A percentile compares a stretch with the other conserved stretches of the same genome.
These are phyloP conservation scores for Cryptococcus maquisensis DNA, from an alignment of 1,284 basidiomycete species.

Conservation along the genomic window DNA sequence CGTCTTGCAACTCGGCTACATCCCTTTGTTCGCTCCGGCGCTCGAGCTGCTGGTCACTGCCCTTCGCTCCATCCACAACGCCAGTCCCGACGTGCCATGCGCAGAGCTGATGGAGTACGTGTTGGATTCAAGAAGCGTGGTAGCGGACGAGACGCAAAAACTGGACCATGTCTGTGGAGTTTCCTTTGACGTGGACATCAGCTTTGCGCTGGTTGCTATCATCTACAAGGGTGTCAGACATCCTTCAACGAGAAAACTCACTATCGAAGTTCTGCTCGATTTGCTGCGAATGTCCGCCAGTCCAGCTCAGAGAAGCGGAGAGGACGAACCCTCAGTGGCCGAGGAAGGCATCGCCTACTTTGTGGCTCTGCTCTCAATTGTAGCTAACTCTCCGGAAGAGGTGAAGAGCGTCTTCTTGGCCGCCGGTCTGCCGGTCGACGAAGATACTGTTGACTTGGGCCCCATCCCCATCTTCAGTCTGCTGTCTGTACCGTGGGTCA, in stretches of 20 bases:
- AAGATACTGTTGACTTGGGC: conserved; percentile 54
- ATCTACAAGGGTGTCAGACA: conserved; percentile 81
- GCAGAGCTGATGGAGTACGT: conserved; percentile 56
- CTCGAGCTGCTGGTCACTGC: conserved; percentile 60
- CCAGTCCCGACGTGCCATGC: conserved; percentile 27
- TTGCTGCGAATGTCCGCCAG: conserved; percentile 56
- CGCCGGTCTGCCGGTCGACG: conserved; percentile 56
- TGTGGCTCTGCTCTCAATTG: conserved; percentile 68
- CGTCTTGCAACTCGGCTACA: conserved; percentile 69
- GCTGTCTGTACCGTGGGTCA: conserved; percentile 38
- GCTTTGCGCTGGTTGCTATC: conserved; percentile 72
- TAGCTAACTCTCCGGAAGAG: conserved; percentile 58
- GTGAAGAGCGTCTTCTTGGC: conserved; percentile 58
- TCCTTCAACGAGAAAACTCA: conserved; percentile 55
- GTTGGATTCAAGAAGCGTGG: conserved; percentile 60
- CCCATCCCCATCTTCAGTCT: conserved; percentile 52
- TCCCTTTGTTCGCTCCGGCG: conserved; percentile 65
- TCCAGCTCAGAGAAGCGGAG: conserved; percentile 54
- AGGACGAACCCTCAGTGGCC: conserved; percentile 48
- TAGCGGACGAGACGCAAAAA: conserved; percentile 67
- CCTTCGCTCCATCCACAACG: conserved; percentile 50
- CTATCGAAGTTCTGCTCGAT: conserved; percentile 30
- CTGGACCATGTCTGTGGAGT: conserved; percentile 69
- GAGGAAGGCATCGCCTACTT: conserved; percentile 73
- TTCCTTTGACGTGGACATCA: conserved; percentile 73